Percentiles rank a stretch among this genome's conserved stretches.
Evolutionary conservation across 345 rosid species (phyloP).

Genomic region (Moricandia arvensis): DNA sequence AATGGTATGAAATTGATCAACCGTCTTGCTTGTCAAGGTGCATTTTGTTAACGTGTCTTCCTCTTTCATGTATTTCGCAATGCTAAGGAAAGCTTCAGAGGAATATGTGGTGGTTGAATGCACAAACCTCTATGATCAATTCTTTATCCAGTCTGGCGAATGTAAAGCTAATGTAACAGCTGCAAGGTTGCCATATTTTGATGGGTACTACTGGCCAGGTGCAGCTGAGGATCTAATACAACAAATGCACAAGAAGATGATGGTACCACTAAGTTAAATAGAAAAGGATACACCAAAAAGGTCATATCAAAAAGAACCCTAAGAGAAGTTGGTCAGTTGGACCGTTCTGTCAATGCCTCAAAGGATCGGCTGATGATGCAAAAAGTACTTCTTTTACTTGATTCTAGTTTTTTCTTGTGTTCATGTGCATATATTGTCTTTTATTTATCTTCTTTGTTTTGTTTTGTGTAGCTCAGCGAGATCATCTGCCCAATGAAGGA

Average conservation of each 20-base stretch:
- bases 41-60: conserved; percentile 17
- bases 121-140: conserved; percentile 81
- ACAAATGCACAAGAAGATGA: conserved; percentile 78
- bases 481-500: conserved; percentile 88
- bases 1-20: conserved; percentile 62
- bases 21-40: conserved; percentile 45
- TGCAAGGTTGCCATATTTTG: conserved; percentile 93
- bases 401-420: neutral
- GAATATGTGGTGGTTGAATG: conserved; percentile 79
- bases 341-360: conserved; percentile 80
- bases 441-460: neutral
- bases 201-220: conserved; percentile 99
- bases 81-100: conserved; percentile 77
- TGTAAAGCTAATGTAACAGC: conserved; percentile 84
- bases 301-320: conserved; percentile 80
- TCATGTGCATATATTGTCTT: too few relatives aligned
- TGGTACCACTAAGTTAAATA: conserved; percentile 61
- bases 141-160: conserved; percentile 72
- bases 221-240: conserved; percentile 83
- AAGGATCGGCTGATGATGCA: conserved; percentile 89
- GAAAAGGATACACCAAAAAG: conserved; percentile 75
- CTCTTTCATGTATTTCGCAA: conserved; percentile 67
- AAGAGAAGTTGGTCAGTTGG: conserved; percentile 80
- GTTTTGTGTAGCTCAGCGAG: conserved; percentile 75
- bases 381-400: conserved; percentile 51